A percentile compares a stretch with the other conserved stretches of the same genome.
These are phyloP conservation scores for Fusarium concolor DNA, from an alignment of 2,329 filamentous ascomycete species.

Conservation along the genomic window DNA sequence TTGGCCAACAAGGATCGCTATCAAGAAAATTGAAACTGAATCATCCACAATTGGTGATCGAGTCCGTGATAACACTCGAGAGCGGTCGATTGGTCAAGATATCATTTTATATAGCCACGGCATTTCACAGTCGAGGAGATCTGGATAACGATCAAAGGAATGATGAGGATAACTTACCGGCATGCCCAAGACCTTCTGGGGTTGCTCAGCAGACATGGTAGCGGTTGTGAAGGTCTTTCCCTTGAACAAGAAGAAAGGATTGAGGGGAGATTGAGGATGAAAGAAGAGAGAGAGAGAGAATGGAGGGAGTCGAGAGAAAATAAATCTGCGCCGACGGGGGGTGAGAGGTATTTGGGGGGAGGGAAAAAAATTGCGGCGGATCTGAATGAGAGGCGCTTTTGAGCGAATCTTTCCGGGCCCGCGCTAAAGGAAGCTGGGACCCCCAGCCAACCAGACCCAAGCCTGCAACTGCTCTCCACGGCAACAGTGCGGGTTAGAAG, in stretches of 20 bases:
- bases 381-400: constrained; percentile 60
- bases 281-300: constrained; percentile 58
- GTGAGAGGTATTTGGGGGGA: constrained; percentile 56
- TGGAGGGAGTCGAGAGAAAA: constrained; percentile 57
- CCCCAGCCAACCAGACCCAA: constrained; percentile 41
- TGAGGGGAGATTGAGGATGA: constrained; percentile 70
- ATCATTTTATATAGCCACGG: constrained; percentile 45
- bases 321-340: constrained; percentile 60
- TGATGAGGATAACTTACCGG: constrained; percentile 63
- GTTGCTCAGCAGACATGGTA: constrained; percentile 68
- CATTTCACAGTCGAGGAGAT: constrained; percentile 43
- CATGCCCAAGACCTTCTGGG: constrained; percentile 74
- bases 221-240: constrained; percentile 55
- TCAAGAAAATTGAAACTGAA: neutral
- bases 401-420: constrained; percentile 66
- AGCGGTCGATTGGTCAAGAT: constrained; percentile 12
- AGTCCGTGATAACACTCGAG: constrained; percentile 12
- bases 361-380: constrained; percentile 65
- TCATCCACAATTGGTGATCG: constrained; percentile 29
- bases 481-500: constrained; percentile 50
- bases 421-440: constrained; percentile 50
- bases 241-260: constrained; percentile 63
- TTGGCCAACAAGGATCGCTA: neutral
- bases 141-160: constrained; percentile 6
- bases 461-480: constrained; percentile 45